Conservation (phyloP, 1,139 yeast genomes). For the Diutina scorzettiae region DNA sequence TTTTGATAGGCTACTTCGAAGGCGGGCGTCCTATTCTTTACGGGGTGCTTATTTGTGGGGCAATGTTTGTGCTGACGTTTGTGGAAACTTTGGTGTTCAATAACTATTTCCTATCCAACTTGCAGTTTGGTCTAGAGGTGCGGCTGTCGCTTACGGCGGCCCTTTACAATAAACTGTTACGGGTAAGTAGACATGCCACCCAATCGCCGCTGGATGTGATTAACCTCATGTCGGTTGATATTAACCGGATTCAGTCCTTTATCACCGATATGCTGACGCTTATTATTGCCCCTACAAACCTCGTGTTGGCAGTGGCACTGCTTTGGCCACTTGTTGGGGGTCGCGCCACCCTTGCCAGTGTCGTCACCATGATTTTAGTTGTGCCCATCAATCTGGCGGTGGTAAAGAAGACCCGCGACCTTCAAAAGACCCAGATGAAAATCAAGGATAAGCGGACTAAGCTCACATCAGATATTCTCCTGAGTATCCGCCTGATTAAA, state of each 20-base stretch:
- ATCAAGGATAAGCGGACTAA: constrained; percentile 86
- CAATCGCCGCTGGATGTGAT: constrained; percentile 67
- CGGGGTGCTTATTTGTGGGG: neutral
- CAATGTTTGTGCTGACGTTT: neutral
- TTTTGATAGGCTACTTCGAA: constrained; percentile 13
- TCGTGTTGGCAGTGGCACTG: constrained; percentile 45
- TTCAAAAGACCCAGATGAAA: constrained; percentile 58
- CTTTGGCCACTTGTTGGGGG: constrained; percentile 25
- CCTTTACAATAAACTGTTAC: neutral
- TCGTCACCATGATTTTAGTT: constrained; percentile 56
- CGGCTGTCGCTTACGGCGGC: neutral
- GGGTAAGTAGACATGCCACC: neutral
- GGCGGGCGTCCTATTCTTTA: neutral
- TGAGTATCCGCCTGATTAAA: constrained; percentile 84
- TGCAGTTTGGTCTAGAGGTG: neutral
- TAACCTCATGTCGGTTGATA: constrained; percentile 91
- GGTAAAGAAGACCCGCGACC: constrained; percentile 33
- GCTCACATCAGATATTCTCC: constrained; percentile 86
- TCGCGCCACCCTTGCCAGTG: constrained; percentile 45
- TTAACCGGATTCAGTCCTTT: constrained; percentile 82
- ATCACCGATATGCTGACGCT: constrained; percentile 63
- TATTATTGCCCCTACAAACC: constrained; percentile 20
- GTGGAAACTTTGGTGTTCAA: neutral
- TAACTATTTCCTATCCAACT: neutral
- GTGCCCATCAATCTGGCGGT: constrained; percentile 58